These are phyloP conservation scores for Mollisia scopiformis DNA, from an alignment of 2,329 filamentous ascomycete species.

Conservation along the genomic window DNA sequence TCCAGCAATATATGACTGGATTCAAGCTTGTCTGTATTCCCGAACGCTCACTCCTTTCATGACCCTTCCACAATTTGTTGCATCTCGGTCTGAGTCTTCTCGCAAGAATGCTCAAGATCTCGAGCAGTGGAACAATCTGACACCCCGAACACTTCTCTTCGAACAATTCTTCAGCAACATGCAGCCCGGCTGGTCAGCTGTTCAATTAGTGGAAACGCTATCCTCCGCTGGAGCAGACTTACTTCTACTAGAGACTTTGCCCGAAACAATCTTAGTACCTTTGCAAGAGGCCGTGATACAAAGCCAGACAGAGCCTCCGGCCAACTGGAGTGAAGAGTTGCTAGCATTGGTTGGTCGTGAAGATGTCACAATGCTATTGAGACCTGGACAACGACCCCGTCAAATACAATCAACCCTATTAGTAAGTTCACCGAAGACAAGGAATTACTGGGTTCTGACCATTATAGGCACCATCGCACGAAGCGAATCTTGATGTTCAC, in stretches of 20 bases:
- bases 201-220: slow-evolving; percentile 75
- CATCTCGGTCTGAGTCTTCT: slow-evolving; percentile 28
- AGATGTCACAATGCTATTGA: slow-evolving; percentile 73
- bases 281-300: slow-evolving; percentile 83
- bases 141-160: slow-evolving; percentile 73
- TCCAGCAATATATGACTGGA: slow-evolving; percentile 61
- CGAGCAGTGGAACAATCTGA: slow-evolving; percentile 35
- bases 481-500: slow-evolving; percentile 73
- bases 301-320: slow-evolving; percentile 81
- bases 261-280: slow-evolving; percentile 79
- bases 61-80: slow-evolving; percentile 52
- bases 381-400: slow-evolving; percentile 44
- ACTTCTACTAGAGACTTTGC: slow-evolving; percentile 77
- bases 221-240: slow-evolving; percentile 68
- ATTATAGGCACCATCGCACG: slow-evolving; percentile 60
- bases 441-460: slow-evolving; percentile 18
- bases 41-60: slow-evolving; percentile 45
- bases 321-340: slow-evolving; percentile 72
- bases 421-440: slow-evolving; percentile 17
- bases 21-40: slow-evolving; percentile 44
- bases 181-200: slow-evolving; percentile 51
- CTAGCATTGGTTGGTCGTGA: slow-evolving; percentile 79
- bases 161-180: slow-evolving; percentile 67
- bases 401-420: slow-evolving; percentile 30
- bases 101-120: slow-evolving; percentile 16